Evolutionary conservation across 257 asterid genomes (phyloP), one percentile per base, ranked within the genome.

Genomic region (Eustoma russellianum): DNA sequence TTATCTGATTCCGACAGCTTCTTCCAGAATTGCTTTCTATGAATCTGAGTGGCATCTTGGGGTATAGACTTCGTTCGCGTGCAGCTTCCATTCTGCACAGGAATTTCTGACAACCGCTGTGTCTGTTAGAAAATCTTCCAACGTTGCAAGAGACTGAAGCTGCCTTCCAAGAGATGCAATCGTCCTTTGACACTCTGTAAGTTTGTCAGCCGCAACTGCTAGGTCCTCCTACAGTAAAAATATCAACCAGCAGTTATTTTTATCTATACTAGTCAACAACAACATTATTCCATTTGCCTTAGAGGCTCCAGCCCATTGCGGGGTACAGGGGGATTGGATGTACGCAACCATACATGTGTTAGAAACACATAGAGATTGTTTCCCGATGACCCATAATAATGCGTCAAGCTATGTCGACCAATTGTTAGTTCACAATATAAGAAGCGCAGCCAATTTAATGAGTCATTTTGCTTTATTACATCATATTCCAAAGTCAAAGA

Each of bases 161-260:
- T 89, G 94, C 54, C 76, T 71, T 30, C 80, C 76, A 19, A 89
- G 79, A 33, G 97, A 89, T 45, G 93, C 85, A 6, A 86, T 89
- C 13, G 95, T 90, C 68, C 79, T 78, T 66, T 83, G 94, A 61
- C 98, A 90, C 68, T 76, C 89, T 1, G 86, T 67, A 41, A 86
- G 82, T 66, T 76, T 82, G 55, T 60, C 59, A 33, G 96, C 89
- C 51, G 96, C 96, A 38, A 61, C 57, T 14, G 85, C 93, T 74
- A 90, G 8, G 52, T 82, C 89, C 57, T 68, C 71, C 33, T 86
- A 91, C 93, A 83, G 83, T 63, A 57, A 62, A 38, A 50, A 24
- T 24, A 24, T 24, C 30, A 74, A 57, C 70, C 54, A 7, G 83
- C 91, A 2, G 91, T 88, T 45, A 83, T 24, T 24, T 24, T 24